Evolutionary conservation across 2,329 filamentous ascomycete species (phyloP), one percentile per base, ranked within the genome.

Genomic region (Stachybotrys echinatus): DNA sequence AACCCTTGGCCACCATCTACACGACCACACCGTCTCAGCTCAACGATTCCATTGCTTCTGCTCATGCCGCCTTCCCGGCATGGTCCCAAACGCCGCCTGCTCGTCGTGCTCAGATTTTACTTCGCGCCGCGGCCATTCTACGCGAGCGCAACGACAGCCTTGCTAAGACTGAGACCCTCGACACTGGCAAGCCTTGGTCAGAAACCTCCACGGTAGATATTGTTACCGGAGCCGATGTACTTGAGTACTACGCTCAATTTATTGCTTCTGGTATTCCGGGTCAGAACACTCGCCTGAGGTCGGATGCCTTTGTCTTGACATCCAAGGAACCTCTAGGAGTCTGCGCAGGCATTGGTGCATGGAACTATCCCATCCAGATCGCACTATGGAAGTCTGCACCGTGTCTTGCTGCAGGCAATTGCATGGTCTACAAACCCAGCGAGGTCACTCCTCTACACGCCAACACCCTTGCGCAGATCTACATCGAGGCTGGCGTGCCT

Each of bases 281-380:
- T 51, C 88, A 92, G 68, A 87, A 88, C 19, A 84, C 85, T 45
- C 82, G 84, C 50, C 74, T 95, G 40, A 79, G 90, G 38, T 76
- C 84, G 47, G 85, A 89, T 57, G 89, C 89, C 4, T 91, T 86
- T 80, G 83, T 94, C 37, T 90, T 92, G 68, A 92, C 88, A 12
- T 85, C 83, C 61, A 92, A 94, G 65, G 87, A 89, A 58, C 79
- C 90, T 5, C 73, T 95, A 18, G 90, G 90, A 22, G 89, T 94
- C 14, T 95, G 89, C 65, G 90, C 81, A 14, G 90, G 88, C 50
- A 95, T 95, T 57, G 90, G 89, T 49, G 90, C 90, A 14, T 95
- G 89, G 89, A 95, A 95, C 70, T 95, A 95, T 64, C 90, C 90
- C 12, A 88, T 95, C 55, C 89, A 95, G 67, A 95, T 95, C 57